Evolutionary conservation across 495 filamentous ascomycete species (phyloP).

Genomic region (Penicillium malachiteum): DNA sequence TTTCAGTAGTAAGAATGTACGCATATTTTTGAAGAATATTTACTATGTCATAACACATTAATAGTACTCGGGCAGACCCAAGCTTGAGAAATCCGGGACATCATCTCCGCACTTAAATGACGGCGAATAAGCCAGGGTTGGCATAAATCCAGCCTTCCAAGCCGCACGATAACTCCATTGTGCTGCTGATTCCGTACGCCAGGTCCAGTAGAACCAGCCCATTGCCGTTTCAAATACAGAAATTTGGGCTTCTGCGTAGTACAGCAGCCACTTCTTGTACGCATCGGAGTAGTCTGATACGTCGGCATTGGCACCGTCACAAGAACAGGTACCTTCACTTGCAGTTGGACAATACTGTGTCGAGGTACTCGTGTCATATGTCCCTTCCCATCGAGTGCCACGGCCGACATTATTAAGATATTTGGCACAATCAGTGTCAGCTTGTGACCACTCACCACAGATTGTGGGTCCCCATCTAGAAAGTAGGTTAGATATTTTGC

Average conservation of each 20-base stretch:
- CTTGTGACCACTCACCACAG: conserved; percentile 96
- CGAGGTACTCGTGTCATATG: conserved; percentile 58
- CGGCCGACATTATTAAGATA: conserved; percentile 87
- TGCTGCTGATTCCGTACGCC: conserved; percentile 71
- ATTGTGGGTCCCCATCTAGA: conserved; percentile 87
- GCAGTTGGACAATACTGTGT: conserved; percentile 69
- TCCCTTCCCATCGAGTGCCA: conserved; percentile 91
- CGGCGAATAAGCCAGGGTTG: conserved; percentile 71
- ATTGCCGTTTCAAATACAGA: conserved; percentile 81
- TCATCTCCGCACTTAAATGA: conserved; percentile 69
- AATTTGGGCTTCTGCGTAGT: conserved; percentile 97
- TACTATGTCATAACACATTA: conserved; percentile 30
- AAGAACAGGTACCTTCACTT: conserved; percentile 61
- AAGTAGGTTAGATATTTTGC: conserved; percentile 1
- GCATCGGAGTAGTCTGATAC: conserved; percentile 60
- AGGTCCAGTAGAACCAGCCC: conserved; percentile 99
- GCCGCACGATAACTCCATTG: conserved; percentile 96
- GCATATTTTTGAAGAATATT: too few relatives aligned
- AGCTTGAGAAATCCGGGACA: conserved; percentile 67
- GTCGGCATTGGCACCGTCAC: conserved; percentile 72
- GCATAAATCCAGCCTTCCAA: conserved; percentile 79
- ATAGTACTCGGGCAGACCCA: conserved; percentile 67
- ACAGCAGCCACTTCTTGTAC: conserved; percentile 84
- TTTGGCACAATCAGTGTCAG: conserved; percentile 90
- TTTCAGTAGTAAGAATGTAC: too few relatives aligned